Conservation (phyloP, 345 rosid genomes). For the Jatropha curcas region DNA sequence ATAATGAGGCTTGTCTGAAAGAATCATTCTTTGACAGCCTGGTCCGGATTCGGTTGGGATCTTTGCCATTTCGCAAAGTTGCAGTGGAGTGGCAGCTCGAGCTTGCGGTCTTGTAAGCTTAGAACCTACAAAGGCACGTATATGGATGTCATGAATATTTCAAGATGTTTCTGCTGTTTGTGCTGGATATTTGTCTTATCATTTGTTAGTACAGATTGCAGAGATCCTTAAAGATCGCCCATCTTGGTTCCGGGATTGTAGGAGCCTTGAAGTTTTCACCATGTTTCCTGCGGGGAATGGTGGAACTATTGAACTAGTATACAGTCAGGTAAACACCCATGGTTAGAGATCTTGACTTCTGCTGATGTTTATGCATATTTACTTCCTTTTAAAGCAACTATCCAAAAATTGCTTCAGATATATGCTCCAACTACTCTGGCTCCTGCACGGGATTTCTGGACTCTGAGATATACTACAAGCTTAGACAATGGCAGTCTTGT, state of each 20-base stretch:
- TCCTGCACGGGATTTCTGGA: conserved; percentile 99
- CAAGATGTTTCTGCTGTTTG: not conserved
- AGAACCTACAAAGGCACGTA: conserved; percentile 84
- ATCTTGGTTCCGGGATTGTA: conserved; percentile 98
- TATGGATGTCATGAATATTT: not conserved
- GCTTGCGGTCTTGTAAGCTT: conserved; percentile 99
- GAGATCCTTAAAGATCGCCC: conserved; percentile 99
- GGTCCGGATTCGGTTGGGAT: conserved; percentile 99
- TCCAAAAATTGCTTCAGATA: conserved; percentile 45
- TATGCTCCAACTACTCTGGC: conserved; percentile 98
- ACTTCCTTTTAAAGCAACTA: not conserved
- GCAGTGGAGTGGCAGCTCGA: conserved; percentile 99
- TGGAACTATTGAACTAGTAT: conserved; percentile 90
- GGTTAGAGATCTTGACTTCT: conserved; percentile 4
- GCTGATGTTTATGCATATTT: conserved; percentile 5
- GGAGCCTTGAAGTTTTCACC: conserved; percentile 96
- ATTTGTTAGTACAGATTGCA: conserved; percentile 57
- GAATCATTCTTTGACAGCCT: conserved; percentile 58
- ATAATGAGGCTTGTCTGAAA: not conserved
- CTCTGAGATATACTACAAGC: conserved; percentile 85
- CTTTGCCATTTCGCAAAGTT: conserved; percentile 98
- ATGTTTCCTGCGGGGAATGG: conserved; percentile 96
- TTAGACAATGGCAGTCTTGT: conserved; percentile 98
- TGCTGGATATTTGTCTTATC: not conserved
- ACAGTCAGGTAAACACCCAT: conserved; percentile 64